Base-by-base conservation (phyloP, 768 basidiomycete species). In the Rubroboletus satanas region DNA sequence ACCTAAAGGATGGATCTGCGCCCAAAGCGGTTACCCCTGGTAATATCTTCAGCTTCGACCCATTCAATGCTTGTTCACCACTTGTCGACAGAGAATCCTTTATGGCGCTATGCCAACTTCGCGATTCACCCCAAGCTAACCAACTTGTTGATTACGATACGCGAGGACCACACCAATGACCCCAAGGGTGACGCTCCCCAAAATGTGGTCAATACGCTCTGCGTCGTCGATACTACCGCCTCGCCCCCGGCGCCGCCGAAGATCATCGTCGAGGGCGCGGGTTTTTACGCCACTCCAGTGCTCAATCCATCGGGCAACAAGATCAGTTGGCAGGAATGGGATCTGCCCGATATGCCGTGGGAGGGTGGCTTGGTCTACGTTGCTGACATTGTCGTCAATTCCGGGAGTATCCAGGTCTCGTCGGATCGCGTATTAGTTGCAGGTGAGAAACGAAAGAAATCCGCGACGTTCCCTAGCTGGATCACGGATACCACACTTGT, bases 291-390 rank as follows among this genome's bases (percentile, higher is more conserved):
- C 49, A 62, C 73, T 3, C 82, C 86, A 0, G 71, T 64, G 31
- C 80, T 86, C 68, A 81, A 80, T 18, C 77, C 81, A 0, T 76
- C 83, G 49, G 87, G 85, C 0, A 71, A 59, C 32, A 74, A 72
- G 51, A 60, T 89, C 6, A 76, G 74, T 0, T 90, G 83, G 82
- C 72, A 81, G 45, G 73, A 83, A 55, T 89, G 87, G 87, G 71
- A 64, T 52, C 82, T 83, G 36, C 83, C 83, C 0, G 75, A 82
- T 59, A 83, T 85, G 83, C 81, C 87, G 4, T 90, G 84, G 84
- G 78, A 84, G 60, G 83, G 81, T 12, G 71, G 75, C 5, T 69
- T 79, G 52, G 70, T 88, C 55, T 73, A 76, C 61, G 63, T 83
- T 44, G 85, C 78, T 0, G 69, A 78, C 11, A 67, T 84, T 15